A percentile compares a stretch with the other conserved stretches of the same genome.
Conservation (phyloP, 192 early-diverging fungal species). For the Geranomyces michiganensis region DNA sequence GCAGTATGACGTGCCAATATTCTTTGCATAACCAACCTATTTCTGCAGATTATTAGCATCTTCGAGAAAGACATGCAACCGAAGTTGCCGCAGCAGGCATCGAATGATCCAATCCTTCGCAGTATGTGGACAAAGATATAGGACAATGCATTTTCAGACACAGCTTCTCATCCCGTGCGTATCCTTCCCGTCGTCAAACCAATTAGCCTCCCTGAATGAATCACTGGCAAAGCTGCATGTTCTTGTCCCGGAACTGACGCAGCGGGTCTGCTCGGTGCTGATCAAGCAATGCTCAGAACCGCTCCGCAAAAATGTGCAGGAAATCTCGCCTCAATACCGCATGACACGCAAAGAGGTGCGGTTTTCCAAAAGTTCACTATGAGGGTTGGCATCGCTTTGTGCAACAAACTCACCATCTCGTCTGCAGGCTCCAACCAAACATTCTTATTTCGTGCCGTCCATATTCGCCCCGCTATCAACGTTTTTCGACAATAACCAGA, state of each 20-base stretch:
- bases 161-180: too few species aligned
- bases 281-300: conserved; percentile 32
- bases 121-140: too few species aligned
- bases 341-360: conserved; percentile 36
- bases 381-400: too few species aligned
- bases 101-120: conserved; percentile 4
- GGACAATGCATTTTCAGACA: too few species aligned
- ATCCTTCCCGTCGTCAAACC: background rate
- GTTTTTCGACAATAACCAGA: conserved; percentile 15
- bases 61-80: conserved; percentile 19
- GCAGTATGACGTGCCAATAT: background rate
- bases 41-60: conserved; percentile 16
- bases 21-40: background rate
- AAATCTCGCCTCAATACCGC: conserved; percentile 35
- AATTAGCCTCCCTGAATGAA: conserved; percentile 5
- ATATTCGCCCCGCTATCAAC: conserved; percentile 31
- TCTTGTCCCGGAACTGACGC: conserved; percentile 9
- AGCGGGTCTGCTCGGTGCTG: conserved; percentile 24
- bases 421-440: conserved; percentile 23
- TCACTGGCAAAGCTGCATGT: conserved; percentile 11
- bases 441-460: conserved; percentile 32
- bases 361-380: background rate
- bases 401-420: too few species aligned
- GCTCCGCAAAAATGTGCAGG: conserved; percentile 22
- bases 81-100: conserved; percentile 1